A percentile compares a stretch with the other conserved stretches of the same genome.
Conservation (phyloP, 352 stramenopile genomes). For the Phytophthora citrophthora region DNA sequence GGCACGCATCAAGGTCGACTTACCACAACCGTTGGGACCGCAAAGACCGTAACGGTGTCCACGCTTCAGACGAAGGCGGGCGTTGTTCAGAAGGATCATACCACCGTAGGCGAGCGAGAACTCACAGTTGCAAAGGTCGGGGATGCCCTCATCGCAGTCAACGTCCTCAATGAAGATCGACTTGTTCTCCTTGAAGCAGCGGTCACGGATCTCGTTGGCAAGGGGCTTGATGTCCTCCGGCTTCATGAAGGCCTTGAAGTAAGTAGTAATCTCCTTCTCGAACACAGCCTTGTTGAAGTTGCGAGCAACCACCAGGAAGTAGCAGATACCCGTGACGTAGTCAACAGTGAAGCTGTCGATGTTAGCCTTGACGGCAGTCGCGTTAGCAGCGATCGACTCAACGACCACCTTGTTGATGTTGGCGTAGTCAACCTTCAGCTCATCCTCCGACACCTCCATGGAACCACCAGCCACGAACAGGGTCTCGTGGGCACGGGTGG, state of each 20-base stretch:
- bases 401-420: slow-evolving; percentile 81
- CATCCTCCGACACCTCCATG: slow-evolving; percentile 90
- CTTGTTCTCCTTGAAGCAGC: slow-evolving; percentile 92
- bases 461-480: slow-evolving; percentile 94
- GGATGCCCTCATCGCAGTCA: slow-evolving; percentile 96
- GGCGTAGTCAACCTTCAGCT: slow-evolving; percentile 93
- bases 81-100: slow-evolving; percentile 93
- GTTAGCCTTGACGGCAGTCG: slow-evolving; percentile 85
- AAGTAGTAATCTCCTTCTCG: slow-evolving; percentile 90
- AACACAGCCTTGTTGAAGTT: slow-evolving; percentile 96
- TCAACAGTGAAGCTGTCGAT: slow-evolving; percentile 92
- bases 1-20: slow-evolving; percentile 97
- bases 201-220: slow-evolving; percentile 78
- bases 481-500: slow-evolving; percentile 93
- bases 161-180: slow-evolving; percentile 94
- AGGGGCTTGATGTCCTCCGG: slow-evolving; percentile 70
- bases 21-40: slow-evolving; percentile 92
- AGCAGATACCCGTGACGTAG: slow-evolving; percentile 85
- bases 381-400: slow-evolving; percentile 78
- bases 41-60: slow-evolving; percentile 95
- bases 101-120: slow-evolving; percentile 98
- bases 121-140: slow-evolving; percentile 98
- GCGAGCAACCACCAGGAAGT: slow-evolving; percentile 87
- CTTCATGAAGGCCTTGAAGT: slow-evolving; percentile 89
- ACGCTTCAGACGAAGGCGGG: slow-evolving; percentile 91